Evolutionary conservation across 2,329 filamentous ascomycete species (phyloP), one percentile per base, ranked within the genome.

Genomic region (Alternaria gaisen): DNA sequence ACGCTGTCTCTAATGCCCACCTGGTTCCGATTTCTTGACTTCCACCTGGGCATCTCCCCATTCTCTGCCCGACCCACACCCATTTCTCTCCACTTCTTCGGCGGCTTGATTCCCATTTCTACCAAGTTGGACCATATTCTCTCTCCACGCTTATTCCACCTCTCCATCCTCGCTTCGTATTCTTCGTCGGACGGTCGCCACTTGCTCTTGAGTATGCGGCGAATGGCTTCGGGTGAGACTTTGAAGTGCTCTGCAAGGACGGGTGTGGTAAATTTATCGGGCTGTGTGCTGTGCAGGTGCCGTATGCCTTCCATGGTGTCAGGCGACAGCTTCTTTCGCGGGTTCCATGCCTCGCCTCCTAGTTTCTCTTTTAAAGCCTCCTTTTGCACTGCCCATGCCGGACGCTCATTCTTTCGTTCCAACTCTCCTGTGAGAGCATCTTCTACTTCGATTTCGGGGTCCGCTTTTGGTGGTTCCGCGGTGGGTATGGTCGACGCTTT

Each of bases 261-360:
- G 16, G 85, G 79, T 0, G 91, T 96, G 4, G 90, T 91, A 81
- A 93, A 97, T 58, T 86, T 84, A 3, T 90, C 85, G 0, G 94
- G 93, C 64, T 93, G 90, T 69, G 93, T 89, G 26, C 85, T 82
- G 77, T 97, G 88, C 34, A 99, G 83, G 20, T 91, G 90, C 42
- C 93, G 89, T 69, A 99, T 97, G 42, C 93, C 94, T n/a, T 91
- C 90, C 32, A 97, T 83, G 1, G 94, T 93, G 78, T 98, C 94
- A 0, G 95, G 95, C 0, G 95, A 98, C 10, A 99, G 85, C 60
- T 90, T 90, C 79, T 97, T 97, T 50, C 87, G 86, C 30, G 95
- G 94, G 28, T 85, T 85, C 94, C 94, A 99, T 10, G 90, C 81
- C 40, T 80, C 88, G 8, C 90, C 86, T 2, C 88, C 88, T 66